Base-by-base conservation (phyloP, 148 eudicot genomes). In the Beta vulgaris region DNA sequence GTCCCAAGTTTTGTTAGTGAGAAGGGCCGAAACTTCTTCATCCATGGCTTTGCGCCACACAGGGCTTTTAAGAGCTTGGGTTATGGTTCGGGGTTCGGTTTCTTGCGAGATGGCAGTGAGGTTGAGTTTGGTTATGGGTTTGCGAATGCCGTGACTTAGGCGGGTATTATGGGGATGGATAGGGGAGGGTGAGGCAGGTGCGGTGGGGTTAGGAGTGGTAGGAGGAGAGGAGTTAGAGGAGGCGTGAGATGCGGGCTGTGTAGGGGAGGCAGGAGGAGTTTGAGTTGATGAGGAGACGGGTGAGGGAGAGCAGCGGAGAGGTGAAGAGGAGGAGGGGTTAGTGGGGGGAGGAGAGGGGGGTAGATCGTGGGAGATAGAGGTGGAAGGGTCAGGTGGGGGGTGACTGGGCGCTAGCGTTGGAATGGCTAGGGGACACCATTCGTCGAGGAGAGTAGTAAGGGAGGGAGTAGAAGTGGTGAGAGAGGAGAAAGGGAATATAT, bases 111-210 rank as follows among this genome's bases (percentile, higher is more conserved):
- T 35, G 13, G 69, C 57, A 1, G 9, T 31, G 16, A 71, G 61
- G 61, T 71, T 71, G 1, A 71, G 26, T 29, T 53, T 49, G 8
- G 43, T 23, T 36, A 71, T 53, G n/a, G 74, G 74, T 71, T 71
- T 71, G 7, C 10, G 12, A 2, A 71, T 19, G 15, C 46, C 34
- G 18, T 71, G 51, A 8, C 8, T 31, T 1, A 54, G 59, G 13
- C 21, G 59, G 21, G 16, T 61, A n/a, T n/a, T n/a, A n/a, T n/a
- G n/a, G n/a, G n/a, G n/a, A n/a, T n/a, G n/a, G n/a, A n/a, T n/a
- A n/a, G n/a, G n/a, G n/a, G n/a, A n/a, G n/a, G n/a, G n/a, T n/a
- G n/a, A n/a, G n/a, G n/a, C n/a, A n/a, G n/a, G n/a, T n/a, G n/a
- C n/a, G n/a, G n/a, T n/a, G n/a, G n/a, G n/a, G 49, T 44, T 44